These are phyloP conservation scores for Boletus pseudopeckii DNA, from an alignment of 768 basidiomycete species.

Conservation along the genomic window DNA sequence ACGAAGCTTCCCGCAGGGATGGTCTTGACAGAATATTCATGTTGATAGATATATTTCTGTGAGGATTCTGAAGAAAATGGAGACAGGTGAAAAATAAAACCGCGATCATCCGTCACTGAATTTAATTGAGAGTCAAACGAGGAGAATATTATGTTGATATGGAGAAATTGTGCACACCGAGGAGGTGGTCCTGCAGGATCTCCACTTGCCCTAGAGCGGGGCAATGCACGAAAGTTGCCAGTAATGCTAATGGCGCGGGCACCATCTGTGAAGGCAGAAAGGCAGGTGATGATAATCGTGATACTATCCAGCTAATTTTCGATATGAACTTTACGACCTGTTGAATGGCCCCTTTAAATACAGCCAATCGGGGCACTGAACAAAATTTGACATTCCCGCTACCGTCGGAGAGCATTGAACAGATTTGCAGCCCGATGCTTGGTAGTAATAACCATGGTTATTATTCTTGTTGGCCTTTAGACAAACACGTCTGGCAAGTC, in stretches of 20 bases:
- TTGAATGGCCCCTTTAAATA: no score
- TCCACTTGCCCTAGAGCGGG: conserved; percentile 50
- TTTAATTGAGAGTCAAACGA: conserved; percentile 1
- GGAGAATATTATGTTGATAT: neutral
- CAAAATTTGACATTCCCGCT: no score
- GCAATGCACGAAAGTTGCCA: conserved; percentile 59
- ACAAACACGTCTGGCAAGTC: neutral
- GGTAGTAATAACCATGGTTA: no score
- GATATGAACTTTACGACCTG: no score
- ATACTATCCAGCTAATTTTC: no score
- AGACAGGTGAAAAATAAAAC: conserved; percentile 53
- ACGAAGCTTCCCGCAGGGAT: conserved; percentile 61
- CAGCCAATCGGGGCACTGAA: no score
- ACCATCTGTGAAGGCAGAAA: conserved; percentile 10
- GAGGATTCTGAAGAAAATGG: conserved; percentile 36
- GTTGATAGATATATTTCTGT: conserved; percentile 26
- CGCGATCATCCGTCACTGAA: conserved; percentile 36
- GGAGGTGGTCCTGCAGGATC: conserved; percentile 53
- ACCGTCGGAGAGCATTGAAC: no score
- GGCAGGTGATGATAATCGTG: neutral
- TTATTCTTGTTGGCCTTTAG: no score
- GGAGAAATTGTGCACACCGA: conserved; percentile 36
- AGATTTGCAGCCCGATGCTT: no score
- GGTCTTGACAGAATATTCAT: conserved; percentile 17
- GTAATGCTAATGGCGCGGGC: conserved; percentile 24